Evolutionary conservation across 169 alveolate genomes (phyloP), one percentile per base, ranked within the genome.

Genomic region (Condylostoma magnum): DNA sequence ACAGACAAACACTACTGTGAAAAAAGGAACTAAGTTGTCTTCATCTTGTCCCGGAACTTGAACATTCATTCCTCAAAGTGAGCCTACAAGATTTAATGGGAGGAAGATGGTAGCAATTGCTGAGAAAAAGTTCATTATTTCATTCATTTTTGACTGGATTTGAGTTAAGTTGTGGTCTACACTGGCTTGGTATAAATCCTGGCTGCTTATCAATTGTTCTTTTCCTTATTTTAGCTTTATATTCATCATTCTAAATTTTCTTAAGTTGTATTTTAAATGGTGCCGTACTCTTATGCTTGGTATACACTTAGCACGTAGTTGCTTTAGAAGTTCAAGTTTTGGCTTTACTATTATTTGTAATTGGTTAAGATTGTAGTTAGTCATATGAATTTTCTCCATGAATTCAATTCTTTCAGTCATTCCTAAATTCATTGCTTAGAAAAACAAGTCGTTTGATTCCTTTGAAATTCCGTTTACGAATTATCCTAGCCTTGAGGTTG

Each of bases 11-110:
- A 50, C 58, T 50, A 50, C 22, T 22, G 22, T 12, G 10, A 22
- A 6, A 27, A 72, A 72, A 20, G 65, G 63, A 4, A 10, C n/a
- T 3, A 30, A 2, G 33, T 22, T 27, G 8, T 54, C 76, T 2
- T 6, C 46, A 4, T 38, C 52, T 44, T 51, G 69, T 15, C 18
- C 22, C 8, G 83, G 83, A 12, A 76, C 72, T 8, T 28, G n/a
- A 10, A 67, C 67, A 36, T 76, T 76, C 83, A 76, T 76, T 43
- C 83, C 83, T 71, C 67, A 66, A 44, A 76, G 27, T 28, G 73
- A 77, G 4, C 78, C 30, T 3, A 76, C 34, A 25, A 53, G 44
- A 12, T 69, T 38, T 3, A 69, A 33, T 0, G 84, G 84, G 38
- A 77, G 50, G 30, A 69, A 77, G 30, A 77, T 69, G 6, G 74